Evolutionary conservation across 768 basidiomycete species (phyloP), one percentile per base, ranked within the genome.

Genomic region (Lactifluus rugatus): DNA sequence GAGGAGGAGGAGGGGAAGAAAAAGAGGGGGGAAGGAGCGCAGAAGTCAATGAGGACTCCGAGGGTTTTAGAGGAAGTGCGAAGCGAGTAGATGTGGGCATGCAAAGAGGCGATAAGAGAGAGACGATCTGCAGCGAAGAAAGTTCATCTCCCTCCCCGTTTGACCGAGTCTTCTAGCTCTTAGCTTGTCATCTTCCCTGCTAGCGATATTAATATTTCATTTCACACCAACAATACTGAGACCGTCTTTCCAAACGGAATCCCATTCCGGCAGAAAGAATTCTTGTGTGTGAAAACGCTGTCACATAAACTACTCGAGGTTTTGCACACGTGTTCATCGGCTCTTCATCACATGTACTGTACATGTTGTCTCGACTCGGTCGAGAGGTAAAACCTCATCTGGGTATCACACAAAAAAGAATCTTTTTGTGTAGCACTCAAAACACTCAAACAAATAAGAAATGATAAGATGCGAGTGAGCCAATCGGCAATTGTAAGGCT

Each of bases 41-140:
- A 3, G 4, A 17, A 21, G 32, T 19, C 32, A 26, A 46, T 1
- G 48, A 44, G 47, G 9, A 21, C 25, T 0, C 48, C 11, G 25
- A 39, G 53, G 58, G 58, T 56, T 60, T 60, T 60, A 55, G 58
- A 60, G 54, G 58, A 46, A 37, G 25, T 28, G 41, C 23, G 42
- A 36, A 21, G 23, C 16, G 31, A 31, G 48, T 50, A 17, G 5
- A 28, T 2, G 34, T n/a, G n/a, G n/a, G n/a, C 3, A 25, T 17
- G 3, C 16, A 1, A 31, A 42, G n/a, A 42, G n/a, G 41, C 6
- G 41, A 6, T 42, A n/a, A n/a, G 41, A 42, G 41, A 9, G 28
- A 31, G 3, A 36, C n/a, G 58, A 59, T 59, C 58, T 59, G 48
- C 58, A 48, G 8, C 31, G 8, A 16, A 31, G 49, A 26, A 6